Percentiles rank a stretch among this genome's conserved stretches.
Evolutionary conservation across 371 early-diverging fungal species (phyloP).

Genomic region (Synchytrium microbalum): DNA sequence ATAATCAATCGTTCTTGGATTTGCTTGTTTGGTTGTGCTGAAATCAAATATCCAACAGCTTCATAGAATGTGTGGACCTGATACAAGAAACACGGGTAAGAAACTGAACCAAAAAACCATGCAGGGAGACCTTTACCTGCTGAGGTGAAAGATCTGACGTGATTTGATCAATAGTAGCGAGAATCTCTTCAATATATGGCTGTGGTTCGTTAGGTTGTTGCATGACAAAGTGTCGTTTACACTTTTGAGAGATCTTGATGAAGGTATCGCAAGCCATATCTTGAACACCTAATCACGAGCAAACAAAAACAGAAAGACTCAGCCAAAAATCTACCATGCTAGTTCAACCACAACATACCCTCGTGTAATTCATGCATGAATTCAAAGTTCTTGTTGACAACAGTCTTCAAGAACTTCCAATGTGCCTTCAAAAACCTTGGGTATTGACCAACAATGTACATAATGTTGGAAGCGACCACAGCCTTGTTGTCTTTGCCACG

Average conservation of each 20-base stretch:
- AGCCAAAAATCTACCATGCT: no score
- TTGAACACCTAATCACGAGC: conserved; percentile 68
- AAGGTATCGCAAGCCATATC: conserved; percentile 99
- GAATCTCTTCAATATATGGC: conserved; percentile 93
- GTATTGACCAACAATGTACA: conserved; percentile 99
- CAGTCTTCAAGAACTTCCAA: conserved; percentile 99
- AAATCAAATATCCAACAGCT: conserved; percentile 92
- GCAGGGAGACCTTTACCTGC: conserved; percentile 47
- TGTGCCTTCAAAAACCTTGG: conserved; percentile 97
- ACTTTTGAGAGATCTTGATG: conserved; percentile 96
- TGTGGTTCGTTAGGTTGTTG: conserved; percentile 76
- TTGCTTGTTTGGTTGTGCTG: conserved; percentile 66
- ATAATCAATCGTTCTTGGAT: conserved; percentile 71
- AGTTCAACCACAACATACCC: conserved; percentile 46
- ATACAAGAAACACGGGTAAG: neutral
- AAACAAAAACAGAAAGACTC: conserved; percentile 2
- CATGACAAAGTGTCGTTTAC: conserved; percentile 87
- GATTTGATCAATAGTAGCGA: conserved; percentile 63
- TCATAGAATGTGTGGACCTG: conserved; percentile 92
- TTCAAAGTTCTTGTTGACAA: conserved; percentile 99
- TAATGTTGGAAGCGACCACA: conserved; percentile 98
- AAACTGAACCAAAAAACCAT: neutral
- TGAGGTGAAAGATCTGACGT: conserved; percentile 82
- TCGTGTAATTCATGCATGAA: conserved; percentile 99
- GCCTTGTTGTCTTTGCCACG: conserved; percentile 98